These are phyloP conservation scores for Flueggea neowawraea DNA, from an alignment of 441 rosid genomes.

Conservation along the genomic window DNA sequence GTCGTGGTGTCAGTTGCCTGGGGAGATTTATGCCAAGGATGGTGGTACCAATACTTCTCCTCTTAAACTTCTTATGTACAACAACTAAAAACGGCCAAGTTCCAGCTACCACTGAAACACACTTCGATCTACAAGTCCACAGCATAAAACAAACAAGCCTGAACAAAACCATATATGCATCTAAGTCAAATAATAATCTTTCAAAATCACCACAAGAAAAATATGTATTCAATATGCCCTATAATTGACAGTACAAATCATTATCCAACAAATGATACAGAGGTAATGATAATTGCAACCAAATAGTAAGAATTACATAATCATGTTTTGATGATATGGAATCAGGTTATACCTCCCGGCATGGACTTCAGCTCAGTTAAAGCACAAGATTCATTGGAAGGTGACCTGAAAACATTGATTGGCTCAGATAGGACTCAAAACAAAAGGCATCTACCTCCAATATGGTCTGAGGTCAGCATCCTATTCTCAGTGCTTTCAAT, in stretches of 20 bases:
- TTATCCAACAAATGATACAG: background rate
- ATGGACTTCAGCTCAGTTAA: conserved; percentile 77
- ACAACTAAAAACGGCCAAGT: too few relatives aligned
- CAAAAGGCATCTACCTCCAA: conserved; percentile 75
- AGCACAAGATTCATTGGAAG: conserved; percentile 51
- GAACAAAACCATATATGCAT: background rate
- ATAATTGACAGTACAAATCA: background rate
- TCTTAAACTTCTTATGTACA: background rate
- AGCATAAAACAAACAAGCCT: background rate
- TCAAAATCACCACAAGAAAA: too few relatives aligned
- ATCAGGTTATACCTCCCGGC: conserved; percentile 77
- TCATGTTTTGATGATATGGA: conserved; percentile 9
- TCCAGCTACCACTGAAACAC: background rate
- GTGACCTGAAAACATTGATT: conserved; percentile 65
- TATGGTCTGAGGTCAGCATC: conserved; percentile 80
- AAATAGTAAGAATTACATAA: conserved; percentile 1
- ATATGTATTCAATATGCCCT: background rate
- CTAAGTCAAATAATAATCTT: too few relatives aligned
- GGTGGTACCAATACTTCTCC: conserved; percentile 41
- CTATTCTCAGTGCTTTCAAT: conserved; percentile 3
- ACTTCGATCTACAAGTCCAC: background rate
- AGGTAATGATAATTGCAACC: background rate
- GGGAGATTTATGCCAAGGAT: conserved; percentile 72
- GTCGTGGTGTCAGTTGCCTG: conserved; percentile 65
- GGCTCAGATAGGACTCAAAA: conserved; percentile 60